These are phyloP conservation scores for Theobroma grandiflorum DNA, from an alignment of 441 rosid species.

Conservation along the genomic window DNA sequence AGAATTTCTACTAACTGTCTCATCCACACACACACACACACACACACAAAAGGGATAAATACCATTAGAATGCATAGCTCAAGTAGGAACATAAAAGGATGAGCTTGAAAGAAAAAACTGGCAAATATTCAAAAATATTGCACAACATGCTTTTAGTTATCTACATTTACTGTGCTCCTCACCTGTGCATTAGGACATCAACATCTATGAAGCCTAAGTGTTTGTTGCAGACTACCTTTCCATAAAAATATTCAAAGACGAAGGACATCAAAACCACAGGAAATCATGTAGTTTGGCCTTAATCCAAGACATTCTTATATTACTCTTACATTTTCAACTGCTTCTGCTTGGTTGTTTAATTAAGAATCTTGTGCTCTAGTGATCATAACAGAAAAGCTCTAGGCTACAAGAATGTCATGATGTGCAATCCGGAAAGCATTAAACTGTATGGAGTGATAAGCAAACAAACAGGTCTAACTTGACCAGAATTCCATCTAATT, in stretches of 20 bases:
- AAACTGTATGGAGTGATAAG: not conserved
- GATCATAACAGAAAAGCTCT: not conserved
- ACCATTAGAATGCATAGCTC: not conserved
- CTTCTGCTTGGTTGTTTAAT: not conserved
- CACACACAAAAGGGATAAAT: not conserved
- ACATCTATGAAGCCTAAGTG: not conserved
- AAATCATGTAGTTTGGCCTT: not conserved
- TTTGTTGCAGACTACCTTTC: no score
- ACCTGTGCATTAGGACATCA: not conserved
- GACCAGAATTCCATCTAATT: not conserved
- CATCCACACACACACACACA: not conserved
- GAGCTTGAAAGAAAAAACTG: not conserved
- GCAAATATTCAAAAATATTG: not conserved
- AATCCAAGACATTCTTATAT: not conserved
- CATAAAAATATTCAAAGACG: no score
- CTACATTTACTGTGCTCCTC: not conserved
- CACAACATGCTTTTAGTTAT: not conserved
- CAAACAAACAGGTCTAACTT: not conserved
- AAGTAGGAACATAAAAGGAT: not conserved
- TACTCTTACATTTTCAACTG: not conserved
- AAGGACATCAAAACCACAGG: not conserved
- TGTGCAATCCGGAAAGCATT: not conserved
- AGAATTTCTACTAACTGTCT: slow-evolving; percentile 62
- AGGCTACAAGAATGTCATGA: not conserved
- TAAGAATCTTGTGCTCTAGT: not conserved